Evolutionary conservation across 2,329 filamentous ascomycete genomes (phyloP).

Genomic region (Pseudogymnoascus sp.): DNA sequence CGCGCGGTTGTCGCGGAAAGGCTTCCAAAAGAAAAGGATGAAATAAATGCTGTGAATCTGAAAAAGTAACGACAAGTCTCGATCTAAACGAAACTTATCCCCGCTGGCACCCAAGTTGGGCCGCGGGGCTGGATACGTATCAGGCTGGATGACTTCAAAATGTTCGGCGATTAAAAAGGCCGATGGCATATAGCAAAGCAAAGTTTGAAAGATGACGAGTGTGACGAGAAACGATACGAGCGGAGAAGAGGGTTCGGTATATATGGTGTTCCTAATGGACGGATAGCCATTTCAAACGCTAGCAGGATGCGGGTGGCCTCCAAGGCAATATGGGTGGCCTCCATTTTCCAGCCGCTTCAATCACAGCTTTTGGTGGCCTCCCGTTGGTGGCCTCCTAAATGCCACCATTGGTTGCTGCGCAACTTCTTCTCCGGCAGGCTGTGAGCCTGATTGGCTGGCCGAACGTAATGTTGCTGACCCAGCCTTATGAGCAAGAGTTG

Average conservation of each 20-base stretch:
- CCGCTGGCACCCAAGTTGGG: not conserved
- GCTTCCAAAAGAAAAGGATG: too few species aligned
- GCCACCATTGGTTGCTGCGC: not conserved
- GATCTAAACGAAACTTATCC: not conserved
- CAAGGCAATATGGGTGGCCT: not conserved
- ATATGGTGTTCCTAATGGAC: not conserved
- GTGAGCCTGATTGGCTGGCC: not conserved
- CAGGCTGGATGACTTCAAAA: not conserved
- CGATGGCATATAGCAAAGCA: not conserved
- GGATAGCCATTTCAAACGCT: not conserved
- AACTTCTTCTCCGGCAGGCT: not conserved
- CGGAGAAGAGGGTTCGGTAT: not conserved
- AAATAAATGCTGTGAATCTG: not conserved
- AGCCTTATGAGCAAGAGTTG: not conserved
- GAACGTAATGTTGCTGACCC: not conserved
- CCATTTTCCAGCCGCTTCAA: not conserved
- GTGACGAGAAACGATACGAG: not conserved
- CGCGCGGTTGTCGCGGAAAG: constrained; percentile 10
- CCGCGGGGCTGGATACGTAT: not conserved
- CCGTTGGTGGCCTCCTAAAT: not conserved
- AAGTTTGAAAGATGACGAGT: not conserved
- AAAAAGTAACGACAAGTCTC: not conserved
- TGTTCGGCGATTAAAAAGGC: not conserved
- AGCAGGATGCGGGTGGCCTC: not conserved
- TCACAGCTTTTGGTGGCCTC: not conserved